Conservation (phyloP, 148 eudicot genomes). For the Cornus controversa region DNA sequence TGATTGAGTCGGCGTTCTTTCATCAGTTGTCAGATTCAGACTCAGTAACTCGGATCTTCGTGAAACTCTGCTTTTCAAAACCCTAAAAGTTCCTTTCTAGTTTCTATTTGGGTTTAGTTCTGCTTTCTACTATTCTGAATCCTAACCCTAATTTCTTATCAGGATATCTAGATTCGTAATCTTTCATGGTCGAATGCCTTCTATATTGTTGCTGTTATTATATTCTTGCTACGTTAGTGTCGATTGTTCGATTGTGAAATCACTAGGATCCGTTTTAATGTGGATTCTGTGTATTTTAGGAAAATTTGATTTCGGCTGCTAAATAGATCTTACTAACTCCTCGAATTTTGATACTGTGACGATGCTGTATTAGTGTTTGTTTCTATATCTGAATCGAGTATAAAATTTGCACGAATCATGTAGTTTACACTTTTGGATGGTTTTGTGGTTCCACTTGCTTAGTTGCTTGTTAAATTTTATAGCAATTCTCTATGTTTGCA, state of each 20-base stretch:
- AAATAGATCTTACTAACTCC: too few relatives aligned
- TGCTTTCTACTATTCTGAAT: neutral
- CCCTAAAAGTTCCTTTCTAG: neutral
- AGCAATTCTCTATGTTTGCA: too few relatives aligned
- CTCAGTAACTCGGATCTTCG: neutral
- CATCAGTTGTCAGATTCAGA: neutral
- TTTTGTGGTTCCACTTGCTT: neutral
- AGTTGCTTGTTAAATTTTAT: neutral
- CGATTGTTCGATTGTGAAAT: neutral
- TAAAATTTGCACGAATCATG: neutral
- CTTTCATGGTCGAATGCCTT: too few relatives aligned
- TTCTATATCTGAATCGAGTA: too few relatives aligned
- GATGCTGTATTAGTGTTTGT: too few relatives aligned
- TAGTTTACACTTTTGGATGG: neutral
- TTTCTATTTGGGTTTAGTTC: neutral
- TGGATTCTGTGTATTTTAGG: too few relatives aligned
- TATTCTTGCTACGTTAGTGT: neutral
- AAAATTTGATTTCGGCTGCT: too few relatives aligned
- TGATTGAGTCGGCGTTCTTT: neutral
- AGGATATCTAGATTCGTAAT: neutral
- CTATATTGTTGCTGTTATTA: neutral
- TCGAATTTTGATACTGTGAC: too few relatives aligned
- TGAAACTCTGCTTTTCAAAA: too few relatives aligned
- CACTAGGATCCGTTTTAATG: too few relatives aligned
- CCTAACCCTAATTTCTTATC: neutral